These are phyloP conservation scores for Noccaea bulbosa DNA, from an alignment of 345 rosid species.

Conservation along the genomic window DNA sequence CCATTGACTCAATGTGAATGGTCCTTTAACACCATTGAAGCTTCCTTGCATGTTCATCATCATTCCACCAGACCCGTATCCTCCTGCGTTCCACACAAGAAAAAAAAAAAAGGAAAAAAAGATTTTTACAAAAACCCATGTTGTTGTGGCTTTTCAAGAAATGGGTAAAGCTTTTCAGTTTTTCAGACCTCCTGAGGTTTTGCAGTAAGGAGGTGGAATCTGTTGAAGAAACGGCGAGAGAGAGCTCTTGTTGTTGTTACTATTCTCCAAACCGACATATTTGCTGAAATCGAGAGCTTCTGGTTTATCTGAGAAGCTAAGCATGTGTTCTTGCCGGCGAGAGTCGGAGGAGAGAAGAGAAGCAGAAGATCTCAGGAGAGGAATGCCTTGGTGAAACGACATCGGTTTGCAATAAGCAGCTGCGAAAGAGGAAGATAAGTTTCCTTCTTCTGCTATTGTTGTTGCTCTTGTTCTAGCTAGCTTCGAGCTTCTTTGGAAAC, in stretches of 20 bases:
- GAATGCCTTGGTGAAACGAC: slow-evolving; percentile 52
- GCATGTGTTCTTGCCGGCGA: slow-evolving; percentile 55
- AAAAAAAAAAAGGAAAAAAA: slow-evolving; percentile 4
- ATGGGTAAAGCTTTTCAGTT: not conserved
- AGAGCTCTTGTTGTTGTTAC: slow-evolving; percentile 29
- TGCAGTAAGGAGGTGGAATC: slow-evolving; percentile 41
- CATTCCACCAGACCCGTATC: slow-evolving; percentile 57
- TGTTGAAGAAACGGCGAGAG: slow-evolving; percentile 43
- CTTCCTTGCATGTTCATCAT: slow-evolving; percentile 62
- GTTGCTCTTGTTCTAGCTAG: slow-evolving; percentile 32
- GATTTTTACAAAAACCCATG: slow-evolving; percentile 19
- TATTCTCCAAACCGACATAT: slow-evolving; percentile 43
- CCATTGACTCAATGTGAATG: slow-evolving; percentile 70
- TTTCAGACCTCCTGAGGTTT: slow-evolving; percentile 56
- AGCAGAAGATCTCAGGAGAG: slow-evolving; percentile 66
- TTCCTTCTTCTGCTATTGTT: slow-evolving; percentile 28
- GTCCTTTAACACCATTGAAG: slow-evolving; percentile 52
- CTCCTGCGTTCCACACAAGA: slow-evolving; percentile 24
- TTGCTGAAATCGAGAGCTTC: slow-evolving; percentile 44
- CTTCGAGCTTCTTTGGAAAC: slow-evolving; percentile 45
- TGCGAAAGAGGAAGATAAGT: slow-evolving; percentile 13
- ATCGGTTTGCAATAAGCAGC: slow-evolving; percentile 46
- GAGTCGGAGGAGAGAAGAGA: slow-evolving; percentile 41
- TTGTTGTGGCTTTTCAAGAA: slow-evolving; percentile 7
- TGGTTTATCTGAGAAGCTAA: slow-evolving; percentile 58